Evolutionary conservation across 371 early-diverging fungal species (phyloP), one percentile per base, ranked within the genome.

Genomic region (Mortierella sp.): DNA sequence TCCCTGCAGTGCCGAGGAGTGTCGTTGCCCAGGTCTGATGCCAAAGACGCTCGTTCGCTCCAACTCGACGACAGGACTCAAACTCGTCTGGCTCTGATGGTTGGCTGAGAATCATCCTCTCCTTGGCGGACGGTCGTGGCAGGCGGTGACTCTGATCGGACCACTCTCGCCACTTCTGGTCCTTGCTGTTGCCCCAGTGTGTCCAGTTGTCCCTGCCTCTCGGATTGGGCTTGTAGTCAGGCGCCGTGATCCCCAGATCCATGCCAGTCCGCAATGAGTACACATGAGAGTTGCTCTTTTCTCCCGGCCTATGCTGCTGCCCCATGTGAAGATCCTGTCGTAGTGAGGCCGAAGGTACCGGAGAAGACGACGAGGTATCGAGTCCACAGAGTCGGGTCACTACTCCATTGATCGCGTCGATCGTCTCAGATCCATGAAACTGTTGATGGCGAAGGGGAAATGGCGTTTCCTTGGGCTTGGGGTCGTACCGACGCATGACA

Each of bases 381-480:
- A 84, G 73, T 2, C 79, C 79, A 65, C 77, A 84, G 9, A 84
- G 73, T 50, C 74, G 71, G 8, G 81, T 77, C 4, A 84, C 79
- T 1, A 81, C 79, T 16, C 84, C 79, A 55, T 84, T 81, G 78
- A 84, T 75, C 8, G 74, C 79, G 21, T 84, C 84, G 14, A 84
- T 81, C 3, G 84, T 81, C 13, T 84, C 79, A 5, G 75, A 57
- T 78, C 84, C 84, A 71, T 84, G 84, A 60, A 76, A 84, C n/a
- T 84, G 84, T 13, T 78, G 78, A 65, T 84, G 81, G 13, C 52
- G 70, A 11, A 72, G 75, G 24, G 84, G 84, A 24, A 81, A 76
- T 1, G 76, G 81, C 26, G 84, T 70, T 13, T 81, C 81, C 42
- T 54, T 73, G 2, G 73, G 74, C 28, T 76, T 81, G 38, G 70